Base-by-base conservation (phyloP, 192 early-diverging fungal species). In the Entomortierella parvispora region DNA sequence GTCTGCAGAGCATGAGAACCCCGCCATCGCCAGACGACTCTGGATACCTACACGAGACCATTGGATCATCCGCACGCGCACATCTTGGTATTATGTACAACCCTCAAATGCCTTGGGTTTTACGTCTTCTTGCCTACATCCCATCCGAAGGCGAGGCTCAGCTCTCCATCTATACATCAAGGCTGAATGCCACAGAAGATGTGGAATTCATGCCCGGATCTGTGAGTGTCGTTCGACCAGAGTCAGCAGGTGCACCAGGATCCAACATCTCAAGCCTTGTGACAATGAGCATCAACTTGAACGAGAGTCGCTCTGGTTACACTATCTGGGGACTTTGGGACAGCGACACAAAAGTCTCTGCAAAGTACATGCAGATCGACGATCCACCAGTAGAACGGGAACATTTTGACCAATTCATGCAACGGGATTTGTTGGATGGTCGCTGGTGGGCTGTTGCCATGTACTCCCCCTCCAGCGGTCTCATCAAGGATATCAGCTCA, bases 361-460 rank as follows among this genome's bases (percentile, higher is more conserved):
- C 42, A 12, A 68, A 63, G 46, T 77, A 77, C 49, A 33, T 77
- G 46, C 65, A 68, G 10, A 77, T 77, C 49, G 52, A 77, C 17
- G 74, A 77, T 23, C 74, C 65, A 4, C 65, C 17, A 4, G 29
- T 33, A 7, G 74, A 77, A 14, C 51, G 59, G 31, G 65, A 58
- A 14, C 60, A 77, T 4, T 77, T 47, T 28, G 45, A 58, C 3
- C 32, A 68, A 14, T 33, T 68, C n/a, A 22, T 22, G 11, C 28
- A 60, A 15, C 58, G 74, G 9, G 60, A 68, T 47, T 51, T 77
- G 7, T 40, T 77, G 45, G 47, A 68, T 2, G 65, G 65, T n/a
- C 74, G 74, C 9, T 77, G 74, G 74, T 77, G 74, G 74, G n/a
- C 74, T 4, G 74, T 68, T 14, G 58, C 74, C 1, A 77, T 77